These are phyloP conservation scores for Quaeritorhiza haematococci DNA, from an alignment of 371 early-diverging fungal species.

Conservation along the genomic window DNA sequence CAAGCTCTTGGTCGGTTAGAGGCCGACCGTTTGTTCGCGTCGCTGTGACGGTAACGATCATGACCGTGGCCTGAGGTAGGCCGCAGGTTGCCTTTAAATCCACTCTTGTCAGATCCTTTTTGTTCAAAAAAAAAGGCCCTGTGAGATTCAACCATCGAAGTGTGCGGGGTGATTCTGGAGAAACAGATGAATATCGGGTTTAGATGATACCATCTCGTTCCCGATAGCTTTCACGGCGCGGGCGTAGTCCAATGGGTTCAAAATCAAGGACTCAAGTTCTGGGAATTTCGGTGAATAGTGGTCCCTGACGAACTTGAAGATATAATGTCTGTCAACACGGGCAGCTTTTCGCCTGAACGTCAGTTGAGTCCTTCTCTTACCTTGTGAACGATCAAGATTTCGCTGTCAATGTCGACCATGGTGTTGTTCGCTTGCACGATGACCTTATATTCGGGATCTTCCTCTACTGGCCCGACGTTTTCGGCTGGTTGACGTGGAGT, in stretches of 20 bases:
- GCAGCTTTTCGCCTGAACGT: neutral
- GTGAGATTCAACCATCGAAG: no score
- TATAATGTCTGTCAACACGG: neutral
- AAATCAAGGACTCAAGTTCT: constrained; percentile 84
- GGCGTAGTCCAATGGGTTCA: constrained; percentile 84
- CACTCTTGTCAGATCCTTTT: constrained; percentile 44
- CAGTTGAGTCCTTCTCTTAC: constrained; percentile 31
- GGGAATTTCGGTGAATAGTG: constrained; percentile 85
- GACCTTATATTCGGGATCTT: constrained; percentile 80
- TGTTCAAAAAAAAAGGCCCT: no score
- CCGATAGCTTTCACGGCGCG: constrained; percentile 83
- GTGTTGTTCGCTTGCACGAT: constrained; percentile 84
- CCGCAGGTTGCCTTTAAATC: constrained; percentile 69
- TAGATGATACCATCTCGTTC: constrained; percentile 52
- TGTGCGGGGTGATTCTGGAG: no score
- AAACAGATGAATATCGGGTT: no score
- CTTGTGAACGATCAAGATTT: constrained; percentile 81
- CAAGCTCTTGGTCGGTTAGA: constrained; percentile 57
- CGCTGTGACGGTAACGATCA: constrained; percentile 91
- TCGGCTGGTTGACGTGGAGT: constrained; percentile 11
- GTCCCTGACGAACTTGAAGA: constrained; percentile 75
- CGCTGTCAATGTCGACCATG: constrained; percentile 80
- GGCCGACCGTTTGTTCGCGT: constrained; percentile 73
- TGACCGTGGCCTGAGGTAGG: constrained; percentile 78
- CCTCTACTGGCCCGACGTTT: constrained; percentile 39